Conservation (phyloP, 306 rosid genomes). For the Trifolium pratense region DNA sequence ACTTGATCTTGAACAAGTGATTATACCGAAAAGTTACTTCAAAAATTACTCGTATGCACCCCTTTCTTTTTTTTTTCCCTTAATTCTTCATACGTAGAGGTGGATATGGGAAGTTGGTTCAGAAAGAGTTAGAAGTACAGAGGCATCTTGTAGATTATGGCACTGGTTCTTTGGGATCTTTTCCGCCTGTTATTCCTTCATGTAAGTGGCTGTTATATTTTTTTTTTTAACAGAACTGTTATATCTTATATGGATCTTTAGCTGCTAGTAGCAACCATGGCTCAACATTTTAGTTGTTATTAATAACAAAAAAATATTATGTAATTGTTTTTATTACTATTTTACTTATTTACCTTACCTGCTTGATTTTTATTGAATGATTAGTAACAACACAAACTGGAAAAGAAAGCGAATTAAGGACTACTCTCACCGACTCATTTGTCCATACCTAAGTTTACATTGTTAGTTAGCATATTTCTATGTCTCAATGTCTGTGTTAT, state of each 20-base stretch:
- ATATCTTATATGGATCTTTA: conserved; percentile 36
- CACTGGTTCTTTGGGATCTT: conserved; percentile 86
- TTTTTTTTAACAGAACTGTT: too few species aligned
- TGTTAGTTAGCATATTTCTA: conserved; percentile 2
- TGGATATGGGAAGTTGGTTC: conserved; percentile 93
- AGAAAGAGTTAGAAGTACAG: conserved; percentile 90
- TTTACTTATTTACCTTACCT: conserved; percentile 9
- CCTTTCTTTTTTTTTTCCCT: conserved; percentile 57
- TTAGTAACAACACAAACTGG: background rate
- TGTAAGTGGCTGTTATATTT: too few species aligned
- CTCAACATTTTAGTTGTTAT: conserved; percentile 25
- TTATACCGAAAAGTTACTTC: conserved; percentile 15
- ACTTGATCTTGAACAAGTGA: conserved; percentile 4
- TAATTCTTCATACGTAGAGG: conserved; percentile 83
- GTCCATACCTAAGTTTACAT: conserved; percentile 1
- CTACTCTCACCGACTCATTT: background rate
- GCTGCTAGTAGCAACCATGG: conserved; percentile 22
- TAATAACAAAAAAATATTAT: background rate
- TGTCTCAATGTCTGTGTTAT: too few species aligned
- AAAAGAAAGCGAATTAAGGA: conserved; percentile 10
- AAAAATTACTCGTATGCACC: background rate
- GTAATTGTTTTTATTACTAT: too few species aligned
- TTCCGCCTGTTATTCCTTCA: conserved; percentile 71
- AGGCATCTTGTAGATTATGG: conserved; percentile 98
- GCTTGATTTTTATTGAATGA: conserved; percentile 4